Evolutionary conservation across 495 filamentous ascomycete species (phyloP), one percentile per base, ranked within the genome.

Genomic region (Ascobolus immersus): DNA sequence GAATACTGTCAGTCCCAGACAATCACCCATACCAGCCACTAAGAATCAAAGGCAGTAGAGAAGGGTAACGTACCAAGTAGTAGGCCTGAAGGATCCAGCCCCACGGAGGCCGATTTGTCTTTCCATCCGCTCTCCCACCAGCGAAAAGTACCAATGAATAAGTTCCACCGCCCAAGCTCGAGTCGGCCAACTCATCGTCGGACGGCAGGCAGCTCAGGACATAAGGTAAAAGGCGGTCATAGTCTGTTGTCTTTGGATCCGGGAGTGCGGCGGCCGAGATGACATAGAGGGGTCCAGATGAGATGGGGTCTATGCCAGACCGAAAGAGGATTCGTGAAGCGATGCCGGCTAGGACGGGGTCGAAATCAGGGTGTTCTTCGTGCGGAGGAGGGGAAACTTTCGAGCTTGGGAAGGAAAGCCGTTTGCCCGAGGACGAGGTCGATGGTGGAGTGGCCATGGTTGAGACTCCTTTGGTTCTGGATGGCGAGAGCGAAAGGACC

Each of bases 1-100:
- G 17, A 5, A 12, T 20, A 11, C 23, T 15, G 7, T 7, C 7
- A 25, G 22, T 7, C 7, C n/a, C 22, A 25, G 22, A 25, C n/a
- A 25, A 25, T n/a, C n/a, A 7, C 22, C 7, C 22, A 25, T 25
- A n/a, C 7, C 17, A 3, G 4, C 27, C 11, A 22, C 17, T 5
- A 14, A 30, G 24, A 15, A 11, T 18, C 13, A 10, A 17, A 29
- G 30, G 17, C 17, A 32, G 15, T 37, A 20, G 17, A 32, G 19
- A 31, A 28, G 26, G 33, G 6, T 15, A 39, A 45, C 32, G 14
- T 29, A 49, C 46, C 30, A 65, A 45, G 42, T 65, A 53, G 45
- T 67, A 67, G 10, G 62, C 64, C 35, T 65, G 62, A 13, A 67
- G 37, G 28, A 59, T 64, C 63, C 63, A 67, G n/a, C 56, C 55